Evolutionary conservation across 2,329 filamentous ascomycete species (phyloP).

Genomic region (Venturia oleaginea): DNA sequence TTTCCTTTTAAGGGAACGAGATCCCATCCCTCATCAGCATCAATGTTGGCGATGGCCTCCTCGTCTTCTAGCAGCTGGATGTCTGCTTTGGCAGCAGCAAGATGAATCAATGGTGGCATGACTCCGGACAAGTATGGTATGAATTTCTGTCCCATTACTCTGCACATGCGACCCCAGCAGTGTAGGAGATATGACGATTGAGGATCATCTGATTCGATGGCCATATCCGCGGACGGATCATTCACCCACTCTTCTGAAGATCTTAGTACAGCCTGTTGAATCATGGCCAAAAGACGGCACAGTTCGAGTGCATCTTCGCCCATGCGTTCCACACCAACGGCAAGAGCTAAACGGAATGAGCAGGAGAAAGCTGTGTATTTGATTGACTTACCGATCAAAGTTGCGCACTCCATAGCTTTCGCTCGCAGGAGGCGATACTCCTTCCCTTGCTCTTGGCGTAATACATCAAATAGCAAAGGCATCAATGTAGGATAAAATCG

Average conservation of each 20-base stretch:
- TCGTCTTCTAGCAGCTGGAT: conserved; percentile 94
- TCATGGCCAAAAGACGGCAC: conserved; percentile 77
- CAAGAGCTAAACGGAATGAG: conserved; percentile 49
- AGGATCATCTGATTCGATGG: conserved; percentile 86
- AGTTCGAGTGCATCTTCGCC: conserved; percentile 78
- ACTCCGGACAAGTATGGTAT: conserved; percentile 85
- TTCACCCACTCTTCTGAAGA: not conserved
- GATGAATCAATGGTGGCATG: conserved; percentile 84
- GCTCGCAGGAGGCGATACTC: conserved; percentile 85
- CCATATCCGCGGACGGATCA: conserved; percentile 41
- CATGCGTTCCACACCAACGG: conserved; percentile 88
- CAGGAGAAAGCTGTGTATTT: not conserved
- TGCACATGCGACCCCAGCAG: conserved; percentile 98
- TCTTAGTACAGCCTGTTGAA: conserved; percentile 49
- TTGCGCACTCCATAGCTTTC: conserved; percentile 99
- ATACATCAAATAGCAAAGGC: conserved; percentile 84
- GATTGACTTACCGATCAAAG: conserved; percentile 52
- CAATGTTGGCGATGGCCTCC: conserved; percentile 83
- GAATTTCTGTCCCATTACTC: conserved; percentile 83
- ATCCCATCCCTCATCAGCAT: conserved; percentile 96
- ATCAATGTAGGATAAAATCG: conserved; percentile 96
- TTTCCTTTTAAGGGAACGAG: conserved; percentile 94
- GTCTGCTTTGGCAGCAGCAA: conserved; percentile 91
- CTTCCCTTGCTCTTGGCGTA: conserved; percentile 84
- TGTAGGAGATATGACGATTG: conserved; percentile 96